phyloP scores from a whole-genome alignment of 495 filamentous ascomycete species.

The Oleoguttula mirabilis region DNA sequence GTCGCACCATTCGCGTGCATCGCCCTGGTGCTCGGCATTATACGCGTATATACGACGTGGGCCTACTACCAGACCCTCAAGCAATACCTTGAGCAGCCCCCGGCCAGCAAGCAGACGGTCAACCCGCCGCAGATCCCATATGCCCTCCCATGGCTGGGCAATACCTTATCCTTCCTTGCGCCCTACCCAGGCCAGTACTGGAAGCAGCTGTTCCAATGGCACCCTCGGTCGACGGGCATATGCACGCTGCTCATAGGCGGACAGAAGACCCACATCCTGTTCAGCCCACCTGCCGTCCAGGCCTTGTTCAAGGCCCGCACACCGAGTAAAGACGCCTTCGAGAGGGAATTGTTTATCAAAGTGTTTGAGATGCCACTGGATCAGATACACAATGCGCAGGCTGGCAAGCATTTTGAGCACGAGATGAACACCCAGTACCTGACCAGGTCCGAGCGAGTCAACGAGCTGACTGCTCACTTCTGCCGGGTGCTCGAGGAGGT shows the following conservation, averaged over 20 bases:
- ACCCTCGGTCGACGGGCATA: slow-evolving; percentile 17
- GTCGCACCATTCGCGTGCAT: background rate
- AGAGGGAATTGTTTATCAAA: slow-evolving; percentile 11
- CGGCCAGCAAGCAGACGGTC: slow-evolving; percentile 1
- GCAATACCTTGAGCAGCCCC: slow-evolving; percentile 2
- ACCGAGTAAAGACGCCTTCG: slow-evolving; percentile 15
- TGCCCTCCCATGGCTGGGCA: slow-evolving; percentile 20
- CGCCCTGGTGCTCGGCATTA: background rate
- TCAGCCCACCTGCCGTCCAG: slow-evolving; percentile 15
- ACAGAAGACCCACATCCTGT: slow-evolving; percentile 17
- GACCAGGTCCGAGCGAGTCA: slow-evolving; percentile 15
- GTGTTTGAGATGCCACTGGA: slow-evolving; percentile 11
- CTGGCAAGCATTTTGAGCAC: slow-evolving; percentile 10
- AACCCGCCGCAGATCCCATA: slow-evolving; percentile 21
- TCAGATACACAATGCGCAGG: slow-evolving; percentile 4
- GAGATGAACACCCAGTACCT: slow-evolving; percentile 21
- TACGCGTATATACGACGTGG: slow-evolving; percentile 6
- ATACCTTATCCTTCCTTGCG: slow-evolving; percentile 12
- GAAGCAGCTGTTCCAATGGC: slow-evolving; percentile 14
- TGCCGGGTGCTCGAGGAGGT: slow-evolving; percentile 4
- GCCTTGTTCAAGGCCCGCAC: slow-evolving; percentile 16
- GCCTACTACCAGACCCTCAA: slow-evolving; percentile 7
- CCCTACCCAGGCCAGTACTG: slow-evolving; percentile 15
- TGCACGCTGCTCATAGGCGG: slow-evolving; percentile 20
- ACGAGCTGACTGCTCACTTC: slow-evolving; percentile 16